These are phyloP conservation scores for Cardiospermum halicacabum DNA, from an alignment of 345 rosid species.

Conservation along the genomic window DNA sequence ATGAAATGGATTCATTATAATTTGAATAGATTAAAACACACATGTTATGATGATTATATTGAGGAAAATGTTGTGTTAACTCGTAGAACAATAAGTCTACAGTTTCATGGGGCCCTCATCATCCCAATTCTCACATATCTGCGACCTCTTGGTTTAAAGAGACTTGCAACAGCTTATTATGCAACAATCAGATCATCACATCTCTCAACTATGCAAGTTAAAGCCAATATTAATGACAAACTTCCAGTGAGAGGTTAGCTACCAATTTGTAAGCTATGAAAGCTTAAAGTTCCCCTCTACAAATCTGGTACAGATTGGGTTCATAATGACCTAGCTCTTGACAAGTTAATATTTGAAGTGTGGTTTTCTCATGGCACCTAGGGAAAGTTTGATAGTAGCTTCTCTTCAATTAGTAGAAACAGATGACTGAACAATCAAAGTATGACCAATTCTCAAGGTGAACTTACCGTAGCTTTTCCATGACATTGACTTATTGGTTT, in stretches of 20 bases:
- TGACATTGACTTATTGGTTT: slow-evolving; percentile 54
- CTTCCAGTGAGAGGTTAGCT: no score
- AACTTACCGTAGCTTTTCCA: slow-evolving; percentile 61
- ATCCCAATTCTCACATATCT: background rate
- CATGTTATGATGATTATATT: background rate
- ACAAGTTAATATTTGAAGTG: no score
- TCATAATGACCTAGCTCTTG: no score
- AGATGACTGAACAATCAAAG: background rate
- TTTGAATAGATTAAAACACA: background rate
- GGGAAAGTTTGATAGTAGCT: background rate
- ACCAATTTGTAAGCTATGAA: no score
- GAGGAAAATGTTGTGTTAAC: background rate
- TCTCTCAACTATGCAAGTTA: background rate
- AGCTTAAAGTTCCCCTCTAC: no score
- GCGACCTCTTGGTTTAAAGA: background rate
- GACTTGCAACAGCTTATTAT: background rate
- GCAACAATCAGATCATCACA: background rate
- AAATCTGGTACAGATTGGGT: no score
- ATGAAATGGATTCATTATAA: background rate
- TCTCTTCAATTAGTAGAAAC: background rate
- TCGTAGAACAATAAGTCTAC: background rate
- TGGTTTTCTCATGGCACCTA: no score
- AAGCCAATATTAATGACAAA: no score
- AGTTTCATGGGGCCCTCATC: background rate
- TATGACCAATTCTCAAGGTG: background rate